Evolutionary conservation across 1,139 yeast species (phyloP).

Genomic region (Diutina mesorugosa): DNA sequence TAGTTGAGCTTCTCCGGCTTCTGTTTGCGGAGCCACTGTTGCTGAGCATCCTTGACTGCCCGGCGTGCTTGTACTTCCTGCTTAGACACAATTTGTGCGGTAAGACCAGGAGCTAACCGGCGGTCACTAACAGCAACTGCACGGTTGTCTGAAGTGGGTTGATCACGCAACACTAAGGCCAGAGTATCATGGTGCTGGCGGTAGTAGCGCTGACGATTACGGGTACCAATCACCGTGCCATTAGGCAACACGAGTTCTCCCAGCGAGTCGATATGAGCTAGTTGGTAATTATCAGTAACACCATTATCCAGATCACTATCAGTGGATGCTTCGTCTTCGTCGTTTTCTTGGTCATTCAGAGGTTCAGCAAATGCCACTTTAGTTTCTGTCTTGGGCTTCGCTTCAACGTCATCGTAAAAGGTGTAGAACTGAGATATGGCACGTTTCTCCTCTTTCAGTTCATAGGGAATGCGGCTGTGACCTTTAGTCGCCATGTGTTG

Average conservation of each 20-base stretch:
- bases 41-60: not conserved
- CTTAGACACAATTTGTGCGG: not conserved
- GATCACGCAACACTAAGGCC: conserved; percentile 23
- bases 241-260: conserved; percentile 1
- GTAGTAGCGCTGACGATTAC: not conserved
- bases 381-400: conserved; percentile 9
- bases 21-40: not conserved
- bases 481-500: conserved; percentile 41
- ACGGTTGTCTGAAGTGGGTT: conserved; percentile 29
- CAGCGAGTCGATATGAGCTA: not conserved
- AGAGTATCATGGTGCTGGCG: not conserved
- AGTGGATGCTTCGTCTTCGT: not conserved
- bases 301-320: not conserved
- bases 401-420: conserved; percentile 10
- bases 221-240: conserved; percentile 1
- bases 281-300: not conserved
- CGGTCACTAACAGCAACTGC: not conserved
- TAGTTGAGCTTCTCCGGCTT: not conserved
- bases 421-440: conserved; percentile 30
- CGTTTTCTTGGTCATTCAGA: not conserved
- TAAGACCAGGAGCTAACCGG: not conserved
- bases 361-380: conserved; percentile 9
- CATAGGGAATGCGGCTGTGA: conserved; percentile 43
- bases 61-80: not conserved
- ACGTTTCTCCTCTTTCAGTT: conserved; percentile 28